phyloP scores from a whole-genome alignment of 2,329 filamentous ascomycete genomes.

The Byssothecium circinans region DNA sequence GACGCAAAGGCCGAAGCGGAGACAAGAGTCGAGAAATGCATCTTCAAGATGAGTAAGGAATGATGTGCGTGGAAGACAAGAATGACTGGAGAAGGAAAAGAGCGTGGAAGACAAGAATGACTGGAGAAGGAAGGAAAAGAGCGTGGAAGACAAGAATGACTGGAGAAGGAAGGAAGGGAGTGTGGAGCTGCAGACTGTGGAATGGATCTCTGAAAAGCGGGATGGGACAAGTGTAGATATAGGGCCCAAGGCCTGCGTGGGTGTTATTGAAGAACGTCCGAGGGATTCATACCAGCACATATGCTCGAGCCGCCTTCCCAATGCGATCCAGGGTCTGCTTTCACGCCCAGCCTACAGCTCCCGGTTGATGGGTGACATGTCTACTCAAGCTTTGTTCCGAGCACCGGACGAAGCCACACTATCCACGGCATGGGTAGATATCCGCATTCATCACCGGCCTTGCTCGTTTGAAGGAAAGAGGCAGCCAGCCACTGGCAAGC shows the following conservation, averaged over 20 bases:
- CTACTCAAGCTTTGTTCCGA: conserved; percentile 29
- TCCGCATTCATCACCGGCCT: conserved; percentile 20
- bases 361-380: conserved; percentile 1
- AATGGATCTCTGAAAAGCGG: conserved; percentile 7
- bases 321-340: neutral
- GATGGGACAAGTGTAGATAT: neutral
- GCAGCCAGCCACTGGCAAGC: conserved; percentile 14
- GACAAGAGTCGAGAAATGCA: conserved; percentile 42
- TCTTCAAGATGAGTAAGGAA: conserved; percentile 36
- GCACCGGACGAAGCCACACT: conserved; percentile 10
- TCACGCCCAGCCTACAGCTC: neutral
- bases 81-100: conserved; percentile 24
- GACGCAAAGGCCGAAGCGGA: conserved; percentile 37
- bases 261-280: neutral
- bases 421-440: conserved; percentile 18
- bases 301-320: neutral
- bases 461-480: conserved; percentile 7
- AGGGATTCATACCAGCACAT: neutral
- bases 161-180: conserved; percentile 23
- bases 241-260: conserved; percentile 24
- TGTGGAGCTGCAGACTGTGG: neutral
- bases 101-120: conserved; percentile 35
- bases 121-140: conserved; percentile 23
- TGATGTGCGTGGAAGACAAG: conserved; percentile 36
- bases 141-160: conserved; percentile 35